Evolutionary conservation across 352 stramenopile species (phyloP), one percentile per base, ranked within the genome.

Genomic region (Paralagenidium karlingii): DNA sequence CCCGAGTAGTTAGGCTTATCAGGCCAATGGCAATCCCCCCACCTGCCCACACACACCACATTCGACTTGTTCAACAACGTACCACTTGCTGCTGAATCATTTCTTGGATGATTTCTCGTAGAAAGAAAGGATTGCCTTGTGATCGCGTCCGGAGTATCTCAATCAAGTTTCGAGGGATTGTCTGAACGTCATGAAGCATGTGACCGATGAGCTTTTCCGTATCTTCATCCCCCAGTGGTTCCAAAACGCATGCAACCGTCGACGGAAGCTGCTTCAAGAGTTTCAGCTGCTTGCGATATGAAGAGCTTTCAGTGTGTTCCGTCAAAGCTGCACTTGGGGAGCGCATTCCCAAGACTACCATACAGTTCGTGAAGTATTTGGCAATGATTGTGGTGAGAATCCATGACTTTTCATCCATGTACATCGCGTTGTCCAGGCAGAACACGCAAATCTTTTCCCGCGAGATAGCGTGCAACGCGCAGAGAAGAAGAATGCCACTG

Each of bases 371-470:
- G 33, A 89, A 89, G 37, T 92, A 89, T 46, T 89, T 85, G 8
- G 68, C 70, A 24, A 89, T 66, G 28, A 83, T 82, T 9, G 74
- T 71, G 8, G 80, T 57, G n/a, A 92, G 41, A 21, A 70, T 66
- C 78, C 78, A 92, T 25, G 70, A 87, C 51, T 85, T 82, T 39
- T 79, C 74, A 40, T 92, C 78, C 73, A 89, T 88, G 43, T 86
- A 74, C 75, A 88, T 89, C 12, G 78, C 78, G 36, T 70, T 87
- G 45, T 92, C 78, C 25, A 92, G 62, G 30, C 68, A 86, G 30
- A 92, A 80, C 1, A 92, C 53, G 0, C 71, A 81, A 8, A 60
- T 58, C 11, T 60, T 55, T 20, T 82, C 57, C 8, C 76, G 75
- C 2, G 73, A 85, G 45, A 92, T 81, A 3, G 73, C 76, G 24